A percentile compares a stretch with the other conserved stretches of the same genome.
These are phyloP conservation scores for Zhuliangozyma blackwelliae DNA, from an alignment of 1,139 yeast species.

Conservation along the genomic window DNA sequence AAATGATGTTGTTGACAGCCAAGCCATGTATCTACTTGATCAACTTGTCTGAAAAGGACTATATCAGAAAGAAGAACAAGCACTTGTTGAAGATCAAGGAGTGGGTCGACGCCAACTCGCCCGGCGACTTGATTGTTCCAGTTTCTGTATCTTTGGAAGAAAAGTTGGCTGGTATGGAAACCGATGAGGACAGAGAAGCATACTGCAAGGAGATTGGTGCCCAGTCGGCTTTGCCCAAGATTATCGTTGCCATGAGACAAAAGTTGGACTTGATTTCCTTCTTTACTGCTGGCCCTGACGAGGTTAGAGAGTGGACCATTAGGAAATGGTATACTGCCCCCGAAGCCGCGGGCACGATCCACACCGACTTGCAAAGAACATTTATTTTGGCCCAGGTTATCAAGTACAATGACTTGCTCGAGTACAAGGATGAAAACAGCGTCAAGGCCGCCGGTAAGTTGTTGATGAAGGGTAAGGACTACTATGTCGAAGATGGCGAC, in stretches of 20 bases:
- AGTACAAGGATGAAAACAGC: conserved; percentile 76
- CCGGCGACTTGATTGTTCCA: conserved; percentile 94
- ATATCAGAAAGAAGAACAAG: conserved; percentile 96
- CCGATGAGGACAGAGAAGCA: conserved; percentile 87
- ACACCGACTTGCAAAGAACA: conserved; percentile 55
- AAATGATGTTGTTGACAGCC: conserved; percentile 86
- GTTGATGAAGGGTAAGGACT: conserved; percentile 93
- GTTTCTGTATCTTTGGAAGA: conserved; percentile 91
- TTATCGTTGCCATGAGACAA: conserved; percentile 78
- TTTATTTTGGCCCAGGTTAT: conserved; percentile 47
- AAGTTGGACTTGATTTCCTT: conserved; percentile 77
- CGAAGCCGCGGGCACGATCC: conserved; percentile 85
- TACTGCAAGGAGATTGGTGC: conserved; percentile 88
- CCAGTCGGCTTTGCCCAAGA: conserved; percentile 82
- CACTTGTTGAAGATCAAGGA: conserved; percentile 85
- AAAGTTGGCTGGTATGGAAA: conserved; percentile 81
- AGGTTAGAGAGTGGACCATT: conserved; percentile 87
- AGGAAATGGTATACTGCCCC: conserved; percentile 84
- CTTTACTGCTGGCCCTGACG: conserved; percentile 83
- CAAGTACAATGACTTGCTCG: conserved; percentile 56
- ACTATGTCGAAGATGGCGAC: conserved; percentile 79
- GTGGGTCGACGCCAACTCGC: conserved; percentile 93
- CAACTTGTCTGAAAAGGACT: conserved; percentile 91
- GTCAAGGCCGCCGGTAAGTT: conserved; percentile 95
- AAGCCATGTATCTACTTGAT: conserved; percentile 94